Base-by-base conservation (phyloP, 2,329 filamentous ascomycete genomes). In the Neocucurbitaria cava region DNA sequence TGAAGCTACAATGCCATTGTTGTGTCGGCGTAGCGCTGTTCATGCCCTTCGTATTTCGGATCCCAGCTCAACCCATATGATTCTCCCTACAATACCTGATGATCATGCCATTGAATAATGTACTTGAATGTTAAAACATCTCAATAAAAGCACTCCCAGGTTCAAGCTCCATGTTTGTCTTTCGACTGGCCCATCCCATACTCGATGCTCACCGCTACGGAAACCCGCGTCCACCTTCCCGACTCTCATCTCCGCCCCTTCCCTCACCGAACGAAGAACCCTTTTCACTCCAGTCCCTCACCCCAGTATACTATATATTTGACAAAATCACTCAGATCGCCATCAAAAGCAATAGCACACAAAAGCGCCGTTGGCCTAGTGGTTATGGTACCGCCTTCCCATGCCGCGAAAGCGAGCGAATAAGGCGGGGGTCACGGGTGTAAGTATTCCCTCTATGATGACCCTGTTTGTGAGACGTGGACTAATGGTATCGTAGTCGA, bases 371-470 rank as follows among this genome's bases (percentile, higher is more conserved):
- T 65, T 76, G 49, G 72, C 62, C 62, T 68, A 76, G 74, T 76
- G 73, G 74, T 35, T 74, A 76, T 70, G 66, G 62, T 71, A 71
- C 62, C 66, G 71, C 71, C 71, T 75, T 75, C 74, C 73, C 74
- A 76, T 54, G n/a, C n/a, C n/a, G n/a, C 52, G 26, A 36, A 10
- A n/a, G 11, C 15, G 15, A 38, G 35, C n/a, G 42, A 53, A 56
- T 24, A n/a, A 64, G 60, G 64, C 68, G 61, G 68, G 62, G 67
- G 58, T 69, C 64, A 61, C 49, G 66, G 60, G 72, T 75, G 31
- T 13, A 5, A 13, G 31, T 35, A 17, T 35, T 26, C 9, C 5
- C 24, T 26, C 24, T 26, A 26, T 5, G 24, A 26, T 5, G 24
- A 9, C 5, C 5, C 24, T 26, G 24, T 1, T 26, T 26, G 5